A percentile compares a stretch with the other conserved stretches of the same genome.
phyloP scores from a whole-genome alignment of 169 alveolate genomes.

The Perkinsus olseni region DNA sequence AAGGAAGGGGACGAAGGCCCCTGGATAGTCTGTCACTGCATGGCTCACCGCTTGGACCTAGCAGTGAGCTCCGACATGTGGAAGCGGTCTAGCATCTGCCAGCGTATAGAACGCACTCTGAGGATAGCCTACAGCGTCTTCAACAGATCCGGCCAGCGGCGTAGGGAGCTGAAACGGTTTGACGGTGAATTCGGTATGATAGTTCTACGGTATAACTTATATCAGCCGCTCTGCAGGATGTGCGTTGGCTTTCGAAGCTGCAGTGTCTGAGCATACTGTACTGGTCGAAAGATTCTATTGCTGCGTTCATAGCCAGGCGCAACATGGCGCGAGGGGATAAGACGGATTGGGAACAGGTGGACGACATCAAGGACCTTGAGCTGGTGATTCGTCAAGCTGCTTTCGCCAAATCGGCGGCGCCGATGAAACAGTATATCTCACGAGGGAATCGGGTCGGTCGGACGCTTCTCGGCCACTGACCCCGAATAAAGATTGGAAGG shows the following conservation, averaged over 20 bases:
- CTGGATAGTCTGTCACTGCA: neutral
- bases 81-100: neutral
- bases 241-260: neutral
- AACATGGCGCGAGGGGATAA: too few relatives aligned
- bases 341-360: too few relatives aligned
- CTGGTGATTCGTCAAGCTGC: too few relatives aligned
- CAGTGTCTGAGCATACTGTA: neutral
- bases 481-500: too few relatives aligned
- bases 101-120: neutral
- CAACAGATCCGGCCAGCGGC: neutral
- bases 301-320: too few relatives aligned
- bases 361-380: too few relatives aligned
- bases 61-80: neutral
- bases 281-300: neutral
- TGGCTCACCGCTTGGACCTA: neutral
- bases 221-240: neutral
- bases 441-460: too few relatives aligned
- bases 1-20: neutral
- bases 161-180: neutral
- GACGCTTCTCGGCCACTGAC: too few relatives aligned
- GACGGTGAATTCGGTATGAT: neutral
- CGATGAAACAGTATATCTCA: too few relatives aligned
- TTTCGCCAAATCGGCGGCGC: too few relatives aligned
- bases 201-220: too few relatives aligned
- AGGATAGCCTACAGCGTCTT: neutral